These are phyloP conservation scores for Penicillium sp. DNA, from an alignment of 2,329 filamentous ascomycete genomes.

Conservation along the genomic window DNA sequence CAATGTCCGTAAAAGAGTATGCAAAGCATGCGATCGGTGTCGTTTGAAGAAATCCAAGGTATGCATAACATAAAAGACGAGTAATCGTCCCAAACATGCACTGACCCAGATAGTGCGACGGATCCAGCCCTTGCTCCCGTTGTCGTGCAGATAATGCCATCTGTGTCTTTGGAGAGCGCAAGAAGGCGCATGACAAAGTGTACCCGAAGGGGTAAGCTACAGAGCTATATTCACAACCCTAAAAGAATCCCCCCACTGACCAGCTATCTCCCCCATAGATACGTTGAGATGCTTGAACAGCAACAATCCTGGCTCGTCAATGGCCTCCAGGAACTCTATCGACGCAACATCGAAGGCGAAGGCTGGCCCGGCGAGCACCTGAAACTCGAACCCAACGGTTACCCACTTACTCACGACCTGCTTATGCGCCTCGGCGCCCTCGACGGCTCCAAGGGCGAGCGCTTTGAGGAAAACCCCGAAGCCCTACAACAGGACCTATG, in stretches of 20 bases:
- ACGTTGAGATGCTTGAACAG: slow-evolving; percentile 67
- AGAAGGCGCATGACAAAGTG: slow-evolving; percentile 66
- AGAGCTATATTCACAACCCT: background rate
- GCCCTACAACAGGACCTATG: slow-evolving; percentile 57
- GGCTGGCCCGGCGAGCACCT: slow-evolving; percentile 58
- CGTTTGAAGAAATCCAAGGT: slow-evolving; percentile 67
- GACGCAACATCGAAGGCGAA: slow-evolving; percentile 52
- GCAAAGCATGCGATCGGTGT: slow-evolving; percentile 67
- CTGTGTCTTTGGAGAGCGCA: slow-evolving; percentile 65
- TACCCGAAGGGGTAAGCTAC: slow-evolving; percentile 64
- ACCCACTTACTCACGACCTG: slow-evolving; percentile 64
- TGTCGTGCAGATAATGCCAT: slow-evolving; percentile 65
- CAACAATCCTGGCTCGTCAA: slow-evolving; percentile 63
- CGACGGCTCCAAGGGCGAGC: slow-evolving; percentile 53
- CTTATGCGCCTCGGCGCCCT: slow-evolving; percentile 60
- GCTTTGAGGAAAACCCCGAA: slow-evolving; percentile 60
- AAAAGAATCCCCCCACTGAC: slow-evolving; percentile 9
- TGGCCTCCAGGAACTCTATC: slow-evolving; percentile 62
- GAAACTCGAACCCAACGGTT: slow-evolving; percentile 52
- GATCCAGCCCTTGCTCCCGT: slow-evolving; percentile 59
- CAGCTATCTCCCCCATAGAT: slow-evolving; percentile 41
- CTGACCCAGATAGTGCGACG: slow-evolving; percentile 54
- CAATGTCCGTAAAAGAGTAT: slow-evolving; percentile 60
- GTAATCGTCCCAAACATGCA: slow-evolving; percentile 18
- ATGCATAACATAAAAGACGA: slow-evolving; percentile 22